A percentile compares a stretch with the other conserved stretches of the same genome.
These are phyloP conservation scores for Solanum bulbocastanum DNA, from an alignment of 257 asterid species.

Conservation along the genomic window DNA sequence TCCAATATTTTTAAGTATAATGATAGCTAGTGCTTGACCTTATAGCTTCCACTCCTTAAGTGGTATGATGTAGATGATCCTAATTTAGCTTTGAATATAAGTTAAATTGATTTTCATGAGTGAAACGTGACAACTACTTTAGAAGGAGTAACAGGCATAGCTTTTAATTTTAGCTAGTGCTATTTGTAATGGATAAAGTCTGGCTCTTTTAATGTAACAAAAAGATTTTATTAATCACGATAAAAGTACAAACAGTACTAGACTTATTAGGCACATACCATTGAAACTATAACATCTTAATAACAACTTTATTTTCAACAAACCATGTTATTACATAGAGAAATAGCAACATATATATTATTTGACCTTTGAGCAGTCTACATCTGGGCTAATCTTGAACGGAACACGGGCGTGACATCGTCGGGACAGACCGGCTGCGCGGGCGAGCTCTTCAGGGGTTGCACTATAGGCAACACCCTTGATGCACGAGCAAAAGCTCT, in stretches of 20 bases:
- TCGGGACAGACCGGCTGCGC: not conserved
- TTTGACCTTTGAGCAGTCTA: not conserved
- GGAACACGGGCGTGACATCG: not conserved
- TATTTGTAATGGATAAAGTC: not conserved
- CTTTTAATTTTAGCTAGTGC: not conserved
- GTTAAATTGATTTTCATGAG: too few relatives aligned
- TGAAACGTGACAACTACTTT: not conserved
- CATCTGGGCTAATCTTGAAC: not conserved
- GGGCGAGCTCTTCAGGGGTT: not conserved
- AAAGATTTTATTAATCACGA: not conserved
- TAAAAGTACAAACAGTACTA: not conserved
- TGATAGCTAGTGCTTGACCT: not conserved
- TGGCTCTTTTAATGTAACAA: not conserved
- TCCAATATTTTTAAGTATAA: not conserved
- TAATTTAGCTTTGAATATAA: too few relatives aligned
- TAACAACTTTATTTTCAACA: not conserved
- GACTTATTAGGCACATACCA: not conserved
- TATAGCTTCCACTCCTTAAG: not conserved
- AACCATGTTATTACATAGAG: not conserved
- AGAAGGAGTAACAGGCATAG: too few relatives aligned
- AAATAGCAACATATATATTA: not conserved
- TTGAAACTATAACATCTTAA: not conserved
- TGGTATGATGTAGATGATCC: accelerated
- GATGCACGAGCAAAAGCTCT: conserved; percentile 5
- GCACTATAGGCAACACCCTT: not conserved